Percentiles rank a stretch among this genome's conserved stretches.
phyloP scores from a whole-genome alignment of 495 filamentous ascomycete genomes.

The Jackrogersella minutella region DNA sequence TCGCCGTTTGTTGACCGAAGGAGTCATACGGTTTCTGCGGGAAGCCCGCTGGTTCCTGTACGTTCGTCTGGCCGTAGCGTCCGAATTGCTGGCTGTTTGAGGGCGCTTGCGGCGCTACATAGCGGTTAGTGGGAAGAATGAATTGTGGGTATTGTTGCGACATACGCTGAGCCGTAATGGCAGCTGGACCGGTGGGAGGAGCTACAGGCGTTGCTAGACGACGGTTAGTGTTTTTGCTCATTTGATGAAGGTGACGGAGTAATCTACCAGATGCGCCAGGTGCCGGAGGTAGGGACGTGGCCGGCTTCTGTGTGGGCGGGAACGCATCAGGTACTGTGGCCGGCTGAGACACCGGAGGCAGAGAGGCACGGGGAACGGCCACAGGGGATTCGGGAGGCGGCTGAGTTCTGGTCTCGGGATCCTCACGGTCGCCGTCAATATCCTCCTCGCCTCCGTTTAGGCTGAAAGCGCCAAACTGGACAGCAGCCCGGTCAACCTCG shows the following conservation, averaged over 20 bases:
- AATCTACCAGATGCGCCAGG: conserved; percentile 51
- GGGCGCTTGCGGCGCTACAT: conserved; percentile 43
- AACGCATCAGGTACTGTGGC: conserved; percentile 67
- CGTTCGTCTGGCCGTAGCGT: conserved; percentile 69
- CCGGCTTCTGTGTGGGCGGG: conserved; percentile 68
- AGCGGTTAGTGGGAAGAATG: conserved; percentile 41
- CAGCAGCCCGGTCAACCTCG: conserved; percentile 89
- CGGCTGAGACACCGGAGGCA: conserved; percentile 74
- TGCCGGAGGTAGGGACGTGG: conserved; percentile 65
- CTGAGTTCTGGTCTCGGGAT: conserved; percentile 92
- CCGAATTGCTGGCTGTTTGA: conserved; percentile 68
- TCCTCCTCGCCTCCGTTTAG: conserved; percentile 82
- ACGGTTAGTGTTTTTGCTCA: conserved; percentile 39
- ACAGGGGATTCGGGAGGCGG: conserved; percentile 94
- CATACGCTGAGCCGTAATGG: conserved; percentile 45
- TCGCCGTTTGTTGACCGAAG: conserved; percentile 74
- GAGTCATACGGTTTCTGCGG: conserved; percentile 87
- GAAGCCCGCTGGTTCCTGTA: conserved; percentile 66
- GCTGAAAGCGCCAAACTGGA: conserved; percentile 97
- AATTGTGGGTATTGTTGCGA: conserved; percentile 32
- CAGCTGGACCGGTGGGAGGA: conserved; percentile 45
- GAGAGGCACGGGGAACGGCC: conserved; percentile 85
- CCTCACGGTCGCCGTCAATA: conserved; percentile 92
- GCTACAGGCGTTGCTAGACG: conserved; percentile 45
- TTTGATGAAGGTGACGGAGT: conserved; percentile 7